A percentile compares a stretch with the other conserved stretches of the same genome.
Evolutionary conservation across 257 asterid genomes (phyloP).

Genomic region (Leonotis leonurus): DNA sequence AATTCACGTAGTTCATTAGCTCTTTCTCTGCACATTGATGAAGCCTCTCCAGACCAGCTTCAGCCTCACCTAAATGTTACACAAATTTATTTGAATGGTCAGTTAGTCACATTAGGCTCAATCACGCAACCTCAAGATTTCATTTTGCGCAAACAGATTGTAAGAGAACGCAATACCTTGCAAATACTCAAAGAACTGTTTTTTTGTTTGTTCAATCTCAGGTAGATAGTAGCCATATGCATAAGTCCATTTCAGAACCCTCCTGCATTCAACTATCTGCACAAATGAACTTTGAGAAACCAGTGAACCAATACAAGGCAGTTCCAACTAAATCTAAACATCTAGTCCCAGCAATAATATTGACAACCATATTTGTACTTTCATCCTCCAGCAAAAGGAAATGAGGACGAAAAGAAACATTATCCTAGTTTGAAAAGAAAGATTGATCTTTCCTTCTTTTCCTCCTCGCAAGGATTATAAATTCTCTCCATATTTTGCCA

Average conservation of each 20-base stretch:
- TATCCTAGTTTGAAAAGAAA: too few relatives aligned
- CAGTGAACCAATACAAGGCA: too few relatives aligned
- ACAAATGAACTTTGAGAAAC: too few relatives aligned
- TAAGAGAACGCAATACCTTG: constrained; percentile 38
- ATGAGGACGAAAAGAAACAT: too few relatives aligned
- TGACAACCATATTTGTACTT: too few relatives aligned
- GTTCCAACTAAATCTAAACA: too few relatives aligned
- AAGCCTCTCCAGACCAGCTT: constrained; percentile 35
- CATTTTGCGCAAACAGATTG: constrained; percentile 3
- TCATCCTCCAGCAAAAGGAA: too few relatives aligned
- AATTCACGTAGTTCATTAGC: neutral
- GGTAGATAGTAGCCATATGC: constrained; percentile 60
- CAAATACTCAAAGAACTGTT: constrained; percentile 41
- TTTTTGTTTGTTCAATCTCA: constrained; percentile 20
- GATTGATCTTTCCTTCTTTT: too few relatives aligned
- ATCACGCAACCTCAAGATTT: neutral
- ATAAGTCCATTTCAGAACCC: constrained; percentile 44
- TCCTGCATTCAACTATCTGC: constrained; percentile 47
- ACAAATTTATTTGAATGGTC: neutral
- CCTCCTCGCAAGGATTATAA: too few relatives aligned
- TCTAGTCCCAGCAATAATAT: too few relatives aligned
- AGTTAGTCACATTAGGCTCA: constrained; percentile 10
- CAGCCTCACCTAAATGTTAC: constrained; percentile 41
- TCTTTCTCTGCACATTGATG: constrained; percentile 40
- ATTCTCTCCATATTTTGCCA: too few relatives aligned